A percentile compares a stretch with the other conserved stretches of the same genome.
Evolutionary conservation across 108 stramenopile species (phyloP).

Genomic region (Schizochytrium sp.): DNA sequence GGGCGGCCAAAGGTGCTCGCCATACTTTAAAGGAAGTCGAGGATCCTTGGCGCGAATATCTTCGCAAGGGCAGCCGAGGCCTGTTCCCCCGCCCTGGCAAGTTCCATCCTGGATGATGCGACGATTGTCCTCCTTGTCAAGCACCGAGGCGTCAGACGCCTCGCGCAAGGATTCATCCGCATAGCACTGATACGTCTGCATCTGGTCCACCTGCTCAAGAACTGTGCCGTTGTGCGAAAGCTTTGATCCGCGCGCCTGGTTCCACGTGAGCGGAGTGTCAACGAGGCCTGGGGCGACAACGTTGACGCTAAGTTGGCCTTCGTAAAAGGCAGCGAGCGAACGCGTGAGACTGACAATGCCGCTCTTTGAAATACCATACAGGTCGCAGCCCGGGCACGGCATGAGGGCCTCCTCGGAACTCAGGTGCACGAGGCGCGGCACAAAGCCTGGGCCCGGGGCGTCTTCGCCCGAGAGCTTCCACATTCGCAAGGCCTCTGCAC

Average conservation of each 20-base stretch:
- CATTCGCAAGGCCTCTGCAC: background rate
- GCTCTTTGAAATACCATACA: conserved; percentile 9
- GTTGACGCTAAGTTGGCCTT: background rate
- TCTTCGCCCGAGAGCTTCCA: background rate
- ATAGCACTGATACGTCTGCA: conserved; percentile 16
- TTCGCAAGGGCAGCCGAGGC: background rate
- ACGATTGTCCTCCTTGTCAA: too few species aligned
- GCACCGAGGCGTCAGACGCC: too few species aligned
- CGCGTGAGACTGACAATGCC: background rate
- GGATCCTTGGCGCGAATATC: background rate
- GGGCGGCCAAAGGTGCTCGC: background rate
- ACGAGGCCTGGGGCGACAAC: background rate
- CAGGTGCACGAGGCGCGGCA: background rate
- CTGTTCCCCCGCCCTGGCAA: background rate
- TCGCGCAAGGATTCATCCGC: background rate
- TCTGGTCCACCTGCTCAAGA: background rate
- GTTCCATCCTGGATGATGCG: background rate
- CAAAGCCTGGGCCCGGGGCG: background rate
- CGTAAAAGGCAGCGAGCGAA: background rate
- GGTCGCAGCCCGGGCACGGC: conserved; percentile 11
- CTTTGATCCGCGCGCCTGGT: conserved; percentile 1
- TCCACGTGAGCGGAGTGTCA: conserved; percentile 1
- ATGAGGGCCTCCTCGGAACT: background rate
- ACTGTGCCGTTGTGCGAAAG: background rate
- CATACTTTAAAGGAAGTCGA: background rate